Conservation (phyloP, 257 asterid genomes). For the Forsythia viridissima region DNA sequence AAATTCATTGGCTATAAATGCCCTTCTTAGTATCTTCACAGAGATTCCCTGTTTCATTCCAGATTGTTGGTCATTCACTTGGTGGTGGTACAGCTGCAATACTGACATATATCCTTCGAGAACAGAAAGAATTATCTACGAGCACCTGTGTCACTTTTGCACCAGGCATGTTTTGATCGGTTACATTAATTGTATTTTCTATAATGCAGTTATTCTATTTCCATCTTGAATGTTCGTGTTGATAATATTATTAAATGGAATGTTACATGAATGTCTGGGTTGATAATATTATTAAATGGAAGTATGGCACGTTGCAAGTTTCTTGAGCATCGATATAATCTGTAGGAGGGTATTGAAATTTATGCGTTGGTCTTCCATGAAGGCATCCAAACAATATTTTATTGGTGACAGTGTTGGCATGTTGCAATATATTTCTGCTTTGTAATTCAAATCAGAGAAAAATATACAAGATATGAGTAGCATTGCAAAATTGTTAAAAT, state of each 20-base stretch:
- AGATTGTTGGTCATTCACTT: conserved; percentile 89
- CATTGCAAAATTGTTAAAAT: neutral
- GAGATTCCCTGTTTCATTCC: conserved; percentile 27
- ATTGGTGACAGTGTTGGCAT: neutral
- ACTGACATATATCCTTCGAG: conserved; percentile 80
- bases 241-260: neutral
- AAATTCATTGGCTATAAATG: neutral
- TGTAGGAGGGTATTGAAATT: neutral
- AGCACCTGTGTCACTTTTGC: conserved; percentile 74
- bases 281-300: neutral
- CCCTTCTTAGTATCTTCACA: neutral
- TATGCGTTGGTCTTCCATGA: neutral
- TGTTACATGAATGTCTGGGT: neutral
- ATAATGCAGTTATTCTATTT: neutral
- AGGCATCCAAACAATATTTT: neutral
- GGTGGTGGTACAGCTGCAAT: conserved; percentile 94
- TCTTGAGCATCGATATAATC: neutral
- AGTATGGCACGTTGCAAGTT: neutral
- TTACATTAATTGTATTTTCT: neutral
- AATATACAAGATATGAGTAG: neutral
- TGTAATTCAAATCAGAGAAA: neutral
- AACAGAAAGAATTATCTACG: conserved; percentile 66
- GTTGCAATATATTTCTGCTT: neutral
- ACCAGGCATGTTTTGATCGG: conserved; percentile 54
- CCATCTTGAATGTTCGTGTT: neutral